Percentiles rank a stretch among this genome's conserved stretches.
Conservation (phyloP, 768 basidiomycete genomes). For the Macrolepiota fuliginosa region DNA sequence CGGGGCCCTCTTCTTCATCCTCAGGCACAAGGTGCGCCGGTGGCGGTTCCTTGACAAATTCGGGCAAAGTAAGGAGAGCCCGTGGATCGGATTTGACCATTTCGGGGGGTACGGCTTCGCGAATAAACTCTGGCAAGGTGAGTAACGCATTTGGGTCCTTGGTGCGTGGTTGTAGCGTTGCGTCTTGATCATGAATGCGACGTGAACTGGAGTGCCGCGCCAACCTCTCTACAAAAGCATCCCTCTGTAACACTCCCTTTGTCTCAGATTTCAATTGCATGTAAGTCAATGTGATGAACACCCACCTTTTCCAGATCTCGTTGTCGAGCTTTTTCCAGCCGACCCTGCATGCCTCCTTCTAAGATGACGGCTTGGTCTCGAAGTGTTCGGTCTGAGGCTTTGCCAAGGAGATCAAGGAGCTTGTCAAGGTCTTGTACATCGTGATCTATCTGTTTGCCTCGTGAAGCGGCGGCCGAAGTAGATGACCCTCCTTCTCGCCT, state of each 20-base stretch:
- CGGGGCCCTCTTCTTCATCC: slow-evolving; percentile 14
- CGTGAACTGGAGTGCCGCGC: slow-evolving; percentile 70
- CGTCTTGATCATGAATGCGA: slow-evolving; percentile 79
- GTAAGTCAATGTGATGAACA: background rate
- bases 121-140: slow-evolving; percentile 62
- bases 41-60: slow-evolving; percentile 54
- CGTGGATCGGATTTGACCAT: slow-evolving; percentile 30
- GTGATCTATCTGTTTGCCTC: slow-evolving; percentile 42
- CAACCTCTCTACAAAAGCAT: slow-evolving; percentile 74
- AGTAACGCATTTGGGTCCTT: slow-evolving; percentile 54
- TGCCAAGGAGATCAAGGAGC: slow-evolving; percentile 70
- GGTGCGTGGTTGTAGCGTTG: slow-evolving; percentile 43
- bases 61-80: slow-evolving; percentile 54
- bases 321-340: slow-evolving; percentile 52
- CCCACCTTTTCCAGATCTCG: slow-evolving; percentile 65
- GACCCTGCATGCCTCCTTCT: slow-evolving; percentile 55
- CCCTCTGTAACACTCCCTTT: slow-evolving; percentile 42
- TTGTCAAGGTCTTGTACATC: slow-evolving; percentile 61
- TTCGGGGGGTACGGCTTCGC: slow-evolving; percentile 44
- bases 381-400: slow-evolving; percentile 66
- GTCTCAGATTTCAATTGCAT: slow-evolving; percentile 12
- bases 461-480: background rate
- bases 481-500: slow-evolving; percentile 37
- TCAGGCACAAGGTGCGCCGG: slow-evolving; percentile 26
- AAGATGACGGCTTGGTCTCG: slow-evolving; percentile 69